Evolutionary conservation across 148 eudicot species (phyloP), one percentile per base, ranked within the genome.

Genomic region (Vaccinium darrowii): DNA sequence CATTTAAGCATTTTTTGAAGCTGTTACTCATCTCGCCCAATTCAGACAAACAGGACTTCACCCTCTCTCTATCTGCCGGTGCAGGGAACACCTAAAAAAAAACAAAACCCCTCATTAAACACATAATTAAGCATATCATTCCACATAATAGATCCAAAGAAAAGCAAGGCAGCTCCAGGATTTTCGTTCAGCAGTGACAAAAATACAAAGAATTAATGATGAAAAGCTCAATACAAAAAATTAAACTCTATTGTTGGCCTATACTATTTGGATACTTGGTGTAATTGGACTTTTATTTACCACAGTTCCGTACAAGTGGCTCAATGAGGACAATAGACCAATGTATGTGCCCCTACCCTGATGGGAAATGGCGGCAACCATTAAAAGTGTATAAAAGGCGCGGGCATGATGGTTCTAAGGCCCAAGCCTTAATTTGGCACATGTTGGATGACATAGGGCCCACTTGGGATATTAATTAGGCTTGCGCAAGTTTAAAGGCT

Each of bases 21-120:
- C 82, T 90, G 90, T 86, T 92, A 89, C 92, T 91, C 90, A 86
- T 92, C 81, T 94, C 98, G 10, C 91, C 91, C 80, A 93, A 84
- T 84, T 94, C 96, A 54, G 99, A 91, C 83, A 96, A 85, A 84
- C 98, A 94, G 27, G 97, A 94, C 80, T 94, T 94, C 11, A 93
- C 86, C 89, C 94, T 93, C 88, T 94, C 99, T 86, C 97, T 90
- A 43, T 94, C 97, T 82, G 89, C 92, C 53, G 95, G 95, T 76
- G 95, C 92, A 36, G 98, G 95, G 84, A 94, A 96, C 47, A 43
- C 47, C 47, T 43, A 79, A 4, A 72, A 4, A 72, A 82, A 84
- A 81, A 27, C 53, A 84, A 80, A 57, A 21, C 43, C 14, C 4
- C 57, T 13, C 4, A 12, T 71, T 65, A 11, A 79, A 30, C 63